Conservation (phyloP, 176 grass and related monocot genomes). For the Zizania latifolia region DNA sequence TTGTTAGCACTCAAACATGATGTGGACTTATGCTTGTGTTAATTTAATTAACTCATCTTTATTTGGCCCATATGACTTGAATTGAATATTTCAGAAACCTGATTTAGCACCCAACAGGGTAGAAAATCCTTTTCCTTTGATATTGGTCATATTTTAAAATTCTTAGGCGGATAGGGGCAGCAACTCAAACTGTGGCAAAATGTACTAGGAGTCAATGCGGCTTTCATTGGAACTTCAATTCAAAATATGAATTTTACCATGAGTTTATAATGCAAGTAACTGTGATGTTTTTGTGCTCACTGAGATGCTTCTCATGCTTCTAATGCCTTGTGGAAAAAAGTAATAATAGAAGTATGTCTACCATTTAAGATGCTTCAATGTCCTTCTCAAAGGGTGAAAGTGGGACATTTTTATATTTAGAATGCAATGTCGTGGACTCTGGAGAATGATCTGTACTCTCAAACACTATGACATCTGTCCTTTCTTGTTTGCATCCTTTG, state of each 20-base stretch:
- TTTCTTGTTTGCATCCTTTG: background rate
- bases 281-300: background rate
- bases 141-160: background rate
- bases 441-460: background rate
- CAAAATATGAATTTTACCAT: background rate
- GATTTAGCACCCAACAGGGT: background rate
- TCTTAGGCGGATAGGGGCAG: background rate
- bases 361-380: background rate
- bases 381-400: background rate
- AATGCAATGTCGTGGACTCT: background rate
- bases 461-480: background rate
- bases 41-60: background rate
- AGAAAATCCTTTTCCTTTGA: background rate
- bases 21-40: background rate
- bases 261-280: background rate
- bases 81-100: background rate
- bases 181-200: background rate
- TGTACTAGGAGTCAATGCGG: background rate
- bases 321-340: background rate
- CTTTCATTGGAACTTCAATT: background rate
- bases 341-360: background rate
- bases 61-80: background rate
- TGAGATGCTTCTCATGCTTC: slow-evolving; percentile 15
- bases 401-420: background rate
- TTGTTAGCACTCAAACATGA: background rate